A percentile compares a stretch with the other conserved stretches of the same genome.
These are phyloP conservation scores for Suillus subaureus DNA, from an alignment of 768 basidiomycete species.

Conservation along the genomic window DNA sequence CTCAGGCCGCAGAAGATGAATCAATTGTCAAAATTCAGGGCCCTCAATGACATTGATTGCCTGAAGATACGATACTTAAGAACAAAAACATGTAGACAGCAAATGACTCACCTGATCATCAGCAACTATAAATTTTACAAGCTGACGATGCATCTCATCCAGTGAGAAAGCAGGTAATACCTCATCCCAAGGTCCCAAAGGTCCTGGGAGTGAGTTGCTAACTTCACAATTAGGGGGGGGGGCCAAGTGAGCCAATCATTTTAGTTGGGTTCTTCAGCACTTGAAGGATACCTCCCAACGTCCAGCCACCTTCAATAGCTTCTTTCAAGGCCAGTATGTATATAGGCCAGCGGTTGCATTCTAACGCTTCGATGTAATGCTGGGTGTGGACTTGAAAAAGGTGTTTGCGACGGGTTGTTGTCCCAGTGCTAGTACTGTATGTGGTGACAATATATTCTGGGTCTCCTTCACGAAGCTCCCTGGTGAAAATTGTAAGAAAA, in stretches of 20 bases:
- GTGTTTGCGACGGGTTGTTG: neutral
- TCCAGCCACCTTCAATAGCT: neutral
- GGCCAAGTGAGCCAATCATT: neutral
- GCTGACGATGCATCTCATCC: neutral
- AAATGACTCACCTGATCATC: neutral
- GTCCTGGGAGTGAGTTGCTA: neutral
- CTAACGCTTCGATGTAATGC: neutral
- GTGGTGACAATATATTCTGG: neutral
- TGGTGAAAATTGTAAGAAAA: neutral
- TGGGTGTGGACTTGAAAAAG: neutral
- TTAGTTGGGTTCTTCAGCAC: neutral
- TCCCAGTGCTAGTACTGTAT: neutral
- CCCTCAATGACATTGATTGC: conserved; percentile 8
- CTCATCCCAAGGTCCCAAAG: neutral
- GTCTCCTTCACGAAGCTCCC: neutral
- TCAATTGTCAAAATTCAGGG: neutral
- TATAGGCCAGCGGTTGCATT: neutral
- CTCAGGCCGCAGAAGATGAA: conserved; percentile 2
- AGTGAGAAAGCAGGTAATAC: too few species aligned
- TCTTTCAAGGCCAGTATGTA: neutral
- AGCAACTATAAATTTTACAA: neutral
- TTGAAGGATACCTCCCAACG: neutral
- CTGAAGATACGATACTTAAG: neutral
- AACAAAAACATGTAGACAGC: neutral
- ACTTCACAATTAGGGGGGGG: neutral